phyloP scores from a whole-genome alignment of 2,329 filamentous ascomycete genomes.

The Emmonsiellopsis sp. region DNA sequence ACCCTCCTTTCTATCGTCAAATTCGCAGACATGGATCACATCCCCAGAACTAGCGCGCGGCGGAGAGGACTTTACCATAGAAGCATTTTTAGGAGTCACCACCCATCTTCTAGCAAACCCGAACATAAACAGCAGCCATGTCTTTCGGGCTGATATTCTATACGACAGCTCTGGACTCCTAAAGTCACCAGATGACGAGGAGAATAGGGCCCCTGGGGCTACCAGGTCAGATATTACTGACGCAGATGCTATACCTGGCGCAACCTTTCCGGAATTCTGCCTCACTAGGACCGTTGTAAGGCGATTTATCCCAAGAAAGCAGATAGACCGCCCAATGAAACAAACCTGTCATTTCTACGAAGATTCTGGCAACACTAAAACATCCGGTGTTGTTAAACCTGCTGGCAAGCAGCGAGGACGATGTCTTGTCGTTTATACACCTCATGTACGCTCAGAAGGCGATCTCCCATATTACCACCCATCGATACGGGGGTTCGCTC shows the following conservation, averaged over 20 bases:
- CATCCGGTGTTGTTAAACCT: conserved; percentile 21
- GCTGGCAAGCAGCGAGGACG: conserved; percentile 3
- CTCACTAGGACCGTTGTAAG: conserved; percentile 61
- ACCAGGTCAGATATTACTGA: not conserved
- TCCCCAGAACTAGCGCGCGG: conserved; percentile 22
- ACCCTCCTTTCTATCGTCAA: conserved; percentile 16
- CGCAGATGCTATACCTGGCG: conserved; percentile 15
- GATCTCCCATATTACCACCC: conserved; percentile 86
- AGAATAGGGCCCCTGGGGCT: conserved; percentile 9
- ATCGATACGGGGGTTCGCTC: conserved; percentile 61
- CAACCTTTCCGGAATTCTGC: conserved; percentile 21
- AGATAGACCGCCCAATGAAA: conserved; percentile 63
- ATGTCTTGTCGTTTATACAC: conserved; percentile 63
- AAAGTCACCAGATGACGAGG: conserved; percentile 25
- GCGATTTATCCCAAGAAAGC: conserved; percentile 73
- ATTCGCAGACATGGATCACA: conserved; percentile 23
- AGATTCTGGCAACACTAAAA: conserved; percentile 12
- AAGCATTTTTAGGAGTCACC: conserved; percentile 41
- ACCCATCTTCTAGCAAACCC: conserved; percentile 43
- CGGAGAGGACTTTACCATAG: conserved; percentile 17
- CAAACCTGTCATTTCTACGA: conserved; percentile 73
- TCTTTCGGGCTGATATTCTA: conserved; percentile 54
- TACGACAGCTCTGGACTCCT: conserved; percentile 41
- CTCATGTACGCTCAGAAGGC: conserved; percentile 54
- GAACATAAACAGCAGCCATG: conserved; percentile 49